phyloP scores from a whole-genome alignment of 768 basidiomycete species.

The Krasilnikovozyma curviuscula region DNA sequence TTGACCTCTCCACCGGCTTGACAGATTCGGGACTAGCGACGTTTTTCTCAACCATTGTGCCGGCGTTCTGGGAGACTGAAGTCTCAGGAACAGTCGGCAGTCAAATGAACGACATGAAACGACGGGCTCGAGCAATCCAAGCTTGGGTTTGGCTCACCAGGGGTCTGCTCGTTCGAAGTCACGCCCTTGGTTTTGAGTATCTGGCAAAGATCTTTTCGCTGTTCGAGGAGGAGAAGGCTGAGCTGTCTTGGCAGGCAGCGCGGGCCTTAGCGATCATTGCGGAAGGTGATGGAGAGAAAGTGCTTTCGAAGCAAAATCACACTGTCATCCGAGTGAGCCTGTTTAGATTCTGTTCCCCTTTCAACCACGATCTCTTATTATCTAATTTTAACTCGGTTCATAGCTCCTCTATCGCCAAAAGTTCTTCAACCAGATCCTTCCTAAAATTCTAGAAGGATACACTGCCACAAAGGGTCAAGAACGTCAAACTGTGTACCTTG shows the following conservation, averaged over 20 bases:
- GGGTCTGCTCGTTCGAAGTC: conserved; percentile 56
- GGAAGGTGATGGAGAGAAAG: conserved; percentile 36
- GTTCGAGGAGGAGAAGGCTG: conserved; percentile 38
- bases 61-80: conserved; percentile 34
- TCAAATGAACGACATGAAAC: too few species aligned
- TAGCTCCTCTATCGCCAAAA: conserved; percentile 33
- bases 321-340: conserved; percentile 56
- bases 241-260: conserved; percentile 52
- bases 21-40: conserved; percentile 13
- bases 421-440: conserved; percentile 51
- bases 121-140: conserved; percentile 2
- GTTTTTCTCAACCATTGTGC: conserved; percentile 21
- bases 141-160: conserved; percentile 35
- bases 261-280: conserved; percentile 48
- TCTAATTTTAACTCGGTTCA: background rate
- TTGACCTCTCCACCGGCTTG: conserved; percentile 37
- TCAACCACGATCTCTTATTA: background rate
- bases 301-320: conserved; percentile 58
- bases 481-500: conserved; percentile 47
- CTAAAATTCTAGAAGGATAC: conserved; percentile 51
- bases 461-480: conserved; percentile 37
- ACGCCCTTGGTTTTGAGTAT: conserved; percentile 39
- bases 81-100: conserved; percentile 22
- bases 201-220: conserved; percentile 48
- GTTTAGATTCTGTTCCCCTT: background rate